Evolutionary conservation across 2,329 filamentous ascomycete genomes (phyloP).

Genomic region (Tolypocladium tropicale): DNA sequence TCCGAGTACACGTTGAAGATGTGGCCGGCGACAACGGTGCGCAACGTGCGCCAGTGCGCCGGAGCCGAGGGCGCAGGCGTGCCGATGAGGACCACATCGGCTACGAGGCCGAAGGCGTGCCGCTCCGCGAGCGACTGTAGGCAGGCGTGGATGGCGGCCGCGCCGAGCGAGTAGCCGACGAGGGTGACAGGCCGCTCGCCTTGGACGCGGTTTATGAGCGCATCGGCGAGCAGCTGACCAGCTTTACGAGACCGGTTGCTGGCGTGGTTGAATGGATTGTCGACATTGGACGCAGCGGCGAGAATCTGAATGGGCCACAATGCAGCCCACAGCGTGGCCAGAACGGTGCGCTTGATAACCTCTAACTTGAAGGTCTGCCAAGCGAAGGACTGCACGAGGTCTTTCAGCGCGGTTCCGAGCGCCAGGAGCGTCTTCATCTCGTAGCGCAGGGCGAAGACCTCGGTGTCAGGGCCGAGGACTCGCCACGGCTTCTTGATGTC

Average conservation of each 20-base stretch:
- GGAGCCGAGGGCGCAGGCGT: conserved; percentile 64
- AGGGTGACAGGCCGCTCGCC: conserved; percentile 74
- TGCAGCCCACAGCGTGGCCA: conserved; percentile 57
- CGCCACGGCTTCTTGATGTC: conserved; percentile 76
- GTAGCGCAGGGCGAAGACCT: conserved; percentile 77
- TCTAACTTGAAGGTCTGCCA: conserved; percentile 66
- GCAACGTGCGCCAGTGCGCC: conserved; percentile 65
- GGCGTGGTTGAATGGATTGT: conserved; percentile 74
- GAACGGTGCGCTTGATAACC: conserved; percentile 62
- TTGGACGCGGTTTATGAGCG: conserved; percentile 70
- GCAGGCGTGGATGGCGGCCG: conserved; percentile 74
- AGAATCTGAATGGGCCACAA: conserved; percentile 61
- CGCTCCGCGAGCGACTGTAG: conserved; percentile 66
- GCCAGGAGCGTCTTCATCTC: conserved; percentile 69
- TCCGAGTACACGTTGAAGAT: conserved; percentile 83
- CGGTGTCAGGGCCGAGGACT: conserved; percentile 58
- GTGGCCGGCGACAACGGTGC: conserved; percentile 68
- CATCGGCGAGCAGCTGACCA: conserved; percentile 69
- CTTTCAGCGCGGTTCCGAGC: conserved; percentile 62
- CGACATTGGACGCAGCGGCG: conserved; percentile 56
- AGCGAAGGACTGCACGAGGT: conserved; percentile 63
- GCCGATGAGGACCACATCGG: conserved; percentile 75
- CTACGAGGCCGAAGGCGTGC: conserved; percentile 72
- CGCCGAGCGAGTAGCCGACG: conserved; percentile 73
- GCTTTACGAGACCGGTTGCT: conserved; percentile 72